Conservation (phyloP, 192 early-diverging fungal species). For the Entomortierella chlamydospora region DNA sequence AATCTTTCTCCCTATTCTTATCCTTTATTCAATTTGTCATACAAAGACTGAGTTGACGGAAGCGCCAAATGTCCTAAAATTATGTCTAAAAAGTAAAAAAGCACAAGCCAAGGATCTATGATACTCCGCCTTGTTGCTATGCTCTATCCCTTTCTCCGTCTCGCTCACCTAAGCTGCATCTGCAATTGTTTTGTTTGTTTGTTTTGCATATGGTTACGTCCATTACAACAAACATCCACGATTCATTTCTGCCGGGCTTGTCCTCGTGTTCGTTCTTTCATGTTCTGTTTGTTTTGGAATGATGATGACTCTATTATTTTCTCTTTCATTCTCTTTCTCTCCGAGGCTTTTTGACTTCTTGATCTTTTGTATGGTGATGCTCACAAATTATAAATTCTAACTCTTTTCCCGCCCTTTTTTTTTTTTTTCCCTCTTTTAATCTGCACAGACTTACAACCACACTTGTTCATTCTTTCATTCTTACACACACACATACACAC, state of each 20-base stretch:
- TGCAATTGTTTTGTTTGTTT: too few relatives aligned
- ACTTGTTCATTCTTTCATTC: not conserved
- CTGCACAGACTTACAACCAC: not conserved
- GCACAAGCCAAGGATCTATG: conserved; percentile 3
- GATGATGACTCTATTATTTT: too few relatives aligned
- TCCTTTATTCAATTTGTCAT: not conserved
- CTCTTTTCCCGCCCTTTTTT: not conserved
- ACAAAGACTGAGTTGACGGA: not conserved
- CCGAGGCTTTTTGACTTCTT: too few relatives aligned
- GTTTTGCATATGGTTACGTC: not conserved
- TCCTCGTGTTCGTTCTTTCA: too few relatives aligned
- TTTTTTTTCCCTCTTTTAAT: not conserved
- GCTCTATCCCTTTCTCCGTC: not conserved
- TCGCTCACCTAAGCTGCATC: too few relatives aligned
- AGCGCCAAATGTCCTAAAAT: too few relatives aligned
- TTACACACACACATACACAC: not conserved
- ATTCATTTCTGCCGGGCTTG: too few relatives aligned
- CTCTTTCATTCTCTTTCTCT: conserved; percentile 5
- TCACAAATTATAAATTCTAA: not conserved
- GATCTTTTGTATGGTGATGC: too few relatives aligned
- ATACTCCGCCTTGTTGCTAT: not conserved
- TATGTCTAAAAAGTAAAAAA: not conserved
- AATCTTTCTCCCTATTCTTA: not conserved
- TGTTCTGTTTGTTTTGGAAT: too few relatives aligned
- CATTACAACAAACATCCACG: not conserved